Evolutionary conservation across 441 rosid genomes (phyloP).

Genomic region (Erysimum cheiri): DNA sequence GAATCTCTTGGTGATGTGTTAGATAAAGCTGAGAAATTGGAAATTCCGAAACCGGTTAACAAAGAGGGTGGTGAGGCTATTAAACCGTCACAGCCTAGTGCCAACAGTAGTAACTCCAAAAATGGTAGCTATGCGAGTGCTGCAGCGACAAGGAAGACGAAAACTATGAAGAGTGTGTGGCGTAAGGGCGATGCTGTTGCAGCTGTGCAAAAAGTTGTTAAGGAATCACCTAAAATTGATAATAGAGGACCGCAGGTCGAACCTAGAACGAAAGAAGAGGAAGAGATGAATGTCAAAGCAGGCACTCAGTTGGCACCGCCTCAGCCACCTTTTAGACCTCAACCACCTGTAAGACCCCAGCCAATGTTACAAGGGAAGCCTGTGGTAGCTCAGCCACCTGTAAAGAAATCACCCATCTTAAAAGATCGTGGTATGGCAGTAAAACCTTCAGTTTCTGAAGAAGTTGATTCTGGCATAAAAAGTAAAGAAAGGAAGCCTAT

Average conservation of each 20-base stretch:
- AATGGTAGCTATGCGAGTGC: conserved; percentile 44
- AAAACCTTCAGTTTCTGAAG: conserved; percentile 49
- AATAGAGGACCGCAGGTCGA: conserved; percentile 44
- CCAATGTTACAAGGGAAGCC: conserved; percentile 82
- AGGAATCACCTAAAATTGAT: conserved; percentile 57
- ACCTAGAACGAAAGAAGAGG: conserved; percentile 43
- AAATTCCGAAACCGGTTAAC: conserved; percentile 51
- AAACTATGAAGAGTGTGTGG: conserved; percentile 94
- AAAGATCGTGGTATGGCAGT: conserved; percentile 83
- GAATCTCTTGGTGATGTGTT: conserved; percentile 90
- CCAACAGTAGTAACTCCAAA: conserved; percentile 42
- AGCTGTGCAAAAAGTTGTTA: conserved; percentile 62
- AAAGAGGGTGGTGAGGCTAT: conserved; percentile 46
- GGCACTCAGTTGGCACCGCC: conserved; percentile 48
- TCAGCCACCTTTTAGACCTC: conserved; percentile 65
- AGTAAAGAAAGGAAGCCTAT: conserved; percentile 70
- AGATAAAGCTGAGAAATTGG: conserved; percentile 88
- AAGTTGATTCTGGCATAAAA: conserved; percentile 48
- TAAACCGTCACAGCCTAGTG: conserved; percentile 48
- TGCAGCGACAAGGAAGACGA: conserved; percentile 50
- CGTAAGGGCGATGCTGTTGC: conserved; percentile 85
- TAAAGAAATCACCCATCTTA: conserved; percentile 61
- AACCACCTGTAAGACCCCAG: conserved; percentile 68
- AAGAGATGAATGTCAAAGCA: conserved; percentile 46
- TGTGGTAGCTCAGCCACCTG: conserved; percentile 63